These are phyloP conservation scores for Santalum album DNA, from an alignment of 164 flowering plant genomes.

Conservation along the genomic window DNA sequence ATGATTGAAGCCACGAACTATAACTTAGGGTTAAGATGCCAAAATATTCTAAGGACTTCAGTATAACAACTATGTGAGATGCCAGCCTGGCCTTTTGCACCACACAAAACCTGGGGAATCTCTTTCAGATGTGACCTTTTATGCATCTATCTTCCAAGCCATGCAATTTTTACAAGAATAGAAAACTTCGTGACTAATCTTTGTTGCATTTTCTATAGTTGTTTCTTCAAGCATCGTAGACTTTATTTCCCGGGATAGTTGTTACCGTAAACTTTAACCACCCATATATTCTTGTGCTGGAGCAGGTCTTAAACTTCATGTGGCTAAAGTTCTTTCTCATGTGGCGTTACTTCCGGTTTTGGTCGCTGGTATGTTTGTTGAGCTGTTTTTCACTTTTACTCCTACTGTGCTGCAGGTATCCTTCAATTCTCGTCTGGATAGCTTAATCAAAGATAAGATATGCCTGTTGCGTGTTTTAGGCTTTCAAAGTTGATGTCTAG, in stretches of 20 bases:
- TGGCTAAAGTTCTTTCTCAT: conserved; percentile 90
- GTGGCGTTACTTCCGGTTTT: conserved; percentile 94
- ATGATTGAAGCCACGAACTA: too few species aligned
- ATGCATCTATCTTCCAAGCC: neutral
- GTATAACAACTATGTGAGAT: too few species aligned
- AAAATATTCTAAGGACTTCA: too few species aligned
- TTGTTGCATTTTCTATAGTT: neutral
- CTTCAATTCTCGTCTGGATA: neutral
- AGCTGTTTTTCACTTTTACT: neutral
- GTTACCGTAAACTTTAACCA: neutral
- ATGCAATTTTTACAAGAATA: neutral
- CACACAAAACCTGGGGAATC: too few species aligned
- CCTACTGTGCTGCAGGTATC: neutral
- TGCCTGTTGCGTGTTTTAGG: neutral
- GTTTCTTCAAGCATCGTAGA: neutral
- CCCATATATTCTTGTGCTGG: conserved; percentile 8
- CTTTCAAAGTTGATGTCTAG: conserved; percentile 5
- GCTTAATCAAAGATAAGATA: neutral
- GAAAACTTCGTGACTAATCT: neutral
- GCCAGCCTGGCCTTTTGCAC: too few species aligned
- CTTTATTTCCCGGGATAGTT: too few species aligned
- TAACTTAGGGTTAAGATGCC: too few species aligned
- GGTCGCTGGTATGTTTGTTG: conserved; percentile 73
- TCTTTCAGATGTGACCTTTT: too few species aligned
- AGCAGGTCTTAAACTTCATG: conserved; percentile 91